These are phyloP conservation scores for Thelonectria rubi DNA, from an alignment of 2,329 filamentous ascomycete species.

Conservation along the genomic window DNA sequence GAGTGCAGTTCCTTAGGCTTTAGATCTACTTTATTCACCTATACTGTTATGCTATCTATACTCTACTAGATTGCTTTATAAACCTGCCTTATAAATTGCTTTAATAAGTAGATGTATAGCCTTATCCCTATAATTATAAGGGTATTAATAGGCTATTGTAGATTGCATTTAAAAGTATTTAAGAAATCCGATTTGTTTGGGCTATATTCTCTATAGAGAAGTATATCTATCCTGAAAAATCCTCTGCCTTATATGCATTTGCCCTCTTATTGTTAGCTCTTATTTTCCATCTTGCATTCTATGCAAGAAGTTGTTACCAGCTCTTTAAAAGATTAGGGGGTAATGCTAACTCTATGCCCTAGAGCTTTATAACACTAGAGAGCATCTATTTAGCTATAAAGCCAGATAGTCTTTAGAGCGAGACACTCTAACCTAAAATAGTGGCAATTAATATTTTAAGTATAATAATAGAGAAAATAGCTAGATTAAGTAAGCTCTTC, in stretches of 20 bases:
- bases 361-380: background rate
- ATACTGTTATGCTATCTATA: background rate
- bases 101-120: background rate
- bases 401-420: background rate
- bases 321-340: background rate
- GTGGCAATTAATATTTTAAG: background rate
- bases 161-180: background rate
- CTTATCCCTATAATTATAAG: conserved; percentile 9
- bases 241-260: background rate
- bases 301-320: background rate
- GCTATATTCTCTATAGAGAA: conserved; percentile 15
- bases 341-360: background rate
- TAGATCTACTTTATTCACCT: conserved; percentile 1
- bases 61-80: background rate
- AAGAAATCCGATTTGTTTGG: conserved; percentile 1
- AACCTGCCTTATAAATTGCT: background rate
- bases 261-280: background rate
- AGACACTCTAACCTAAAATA: background rate
- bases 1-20: background rate
- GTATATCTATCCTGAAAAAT: conserved; percentile 1
- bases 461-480: background rate
- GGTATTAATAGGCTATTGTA: conserved; percentile 3
- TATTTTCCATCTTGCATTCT: background rate
- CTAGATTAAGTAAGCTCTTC: background rate
- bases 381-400: background rate